phyloP scores from a whole-genome alignment of 208 protist species.

The Phytomonas serpens region DNA sequence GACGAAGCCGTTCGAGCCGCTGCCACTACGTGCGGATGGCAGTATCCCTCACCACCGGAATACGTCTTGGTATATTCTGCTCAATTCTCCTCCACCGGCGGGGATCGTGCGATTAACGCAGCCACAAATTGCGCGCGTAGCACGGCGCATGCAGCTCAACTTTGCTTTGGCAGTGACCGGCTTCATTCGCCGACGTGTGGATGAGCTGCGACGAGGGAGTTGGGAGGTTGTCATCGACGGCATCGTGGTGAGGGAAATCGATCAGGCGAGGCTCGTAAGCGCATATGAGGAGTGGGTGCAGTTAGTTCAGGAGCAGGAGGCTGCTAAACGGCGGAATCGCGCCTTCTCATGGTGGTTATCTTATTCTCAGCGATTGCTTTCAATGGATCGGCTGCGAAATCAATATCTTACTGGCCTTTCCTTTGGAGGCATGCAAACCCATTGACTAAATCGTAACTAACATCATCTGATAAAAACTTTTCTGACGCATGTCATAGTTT shows the following conservation, averaged over 20 bases:
- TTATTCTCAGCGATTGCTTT: constrained; percentile 60
- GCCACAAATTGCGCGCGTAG: constrained; percentile 72
- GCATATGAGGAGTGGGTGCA: constrained; percentile 85
- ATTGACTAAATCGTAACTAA: background rate
- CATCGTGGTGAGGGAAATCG: constrained; percentile 62
- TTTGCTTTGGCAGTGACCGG: constrained; percentile 71
- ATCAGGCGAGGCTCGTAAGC: constrained; percentile 34
- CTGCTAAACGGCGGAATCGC: constrained; percentile 55
- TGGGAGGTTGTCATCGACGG: constrained; percentile 79
- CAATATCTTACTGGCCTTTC: constrained; percentile 40
- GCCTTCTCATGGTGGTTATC: constrained; percentile 82
- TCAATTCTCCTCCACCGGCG: constrained; percentile 32
- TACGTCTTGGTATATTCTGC: constrained; percentile 79
- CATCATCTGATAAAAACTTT: background rate
- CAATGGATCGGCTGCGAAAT: constrained; percentile 62
- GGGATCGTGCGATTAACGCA: constrained; percentile 65
- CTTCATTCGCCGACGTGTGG: constrained; percentile 54
- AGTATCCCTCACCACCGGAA: constrained; percentile 63
- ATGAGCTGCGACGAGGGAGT: constrained; percentile 54
- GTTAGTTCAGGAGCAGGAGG: constrained; percentile 75
- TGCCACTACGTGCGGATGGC: constrained; percentile 46
- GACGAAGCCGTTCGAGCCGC: constrained; percentile 74
- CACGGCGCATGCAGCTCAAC: constrained; percentile 71
- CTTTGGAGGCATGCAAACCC: background rate
- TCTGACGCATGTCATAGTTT: no score